Evolutionary conservation across 148 eudicot genomes (phyloP).

Genomic region (Camellia lanceoleosa): DNA sequence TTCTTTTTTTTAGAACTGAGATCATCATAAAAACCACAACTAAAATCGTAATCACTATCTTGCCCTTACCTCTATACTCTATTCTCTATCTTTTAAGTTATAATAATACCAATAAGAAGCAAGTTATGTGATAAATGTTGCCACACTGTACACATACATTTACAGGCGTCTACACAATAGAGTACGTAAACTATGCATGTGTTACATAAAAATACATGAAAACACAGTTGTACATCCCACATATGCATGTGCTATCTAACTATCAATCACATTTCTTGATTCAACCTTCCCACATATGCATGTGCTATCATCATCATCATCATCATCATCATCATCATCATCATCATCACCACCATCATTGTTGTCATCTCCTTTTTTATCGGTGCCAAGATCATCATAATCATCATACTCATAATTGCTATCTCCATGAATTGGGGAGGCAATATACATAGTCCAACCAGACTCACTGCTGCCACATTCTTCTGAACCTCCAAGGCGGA

Average conservation of each 20-base stretch:
- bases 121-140: too few relatives aligned
- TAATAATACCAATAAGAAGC: too few relatives aligned
- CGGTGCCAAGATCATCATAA: neutral
- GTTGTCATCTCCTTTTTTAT: neutral
- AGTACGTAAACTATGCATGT: too few relatives aligned
- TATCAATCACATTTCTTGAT: slow-evolving; percentile 11
- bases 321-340: too few relatives aligned
- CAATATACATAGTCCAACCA: slow-evolving; percentile 85
- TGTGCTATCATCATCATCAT: slow-evolving; percentile 6
- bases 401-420: slow-evolving; percentile 19
- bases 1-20: too few relatives aligned
- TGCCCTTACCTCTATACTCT: neutral
- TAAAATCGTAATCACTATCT: too few relatives aligned
- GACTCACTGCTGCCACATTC: slow-evolving; percentile 76
- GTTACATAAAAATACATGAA: too few relatives aligned
- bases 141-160: too few relatives aligned
- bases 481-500: slow-evolving; percentile 31
- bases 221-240: slow-evolving; percentile 21
- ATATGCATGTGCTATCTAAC: slow-evolving; percentile 21
- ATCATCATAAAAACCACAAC: too few relatives aligned
- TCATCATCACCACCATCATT: neutral
- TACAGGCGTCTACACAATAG: too few relatives aligned
- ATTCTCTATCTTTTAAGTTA: too few relatives aligned
- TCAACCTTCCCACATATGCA: neutral
- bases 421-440: slow-evolving; percentile 31